Conservation (phyloP, 495 filamentous ascomycete species). For the Evernia prunastri region DNA sequence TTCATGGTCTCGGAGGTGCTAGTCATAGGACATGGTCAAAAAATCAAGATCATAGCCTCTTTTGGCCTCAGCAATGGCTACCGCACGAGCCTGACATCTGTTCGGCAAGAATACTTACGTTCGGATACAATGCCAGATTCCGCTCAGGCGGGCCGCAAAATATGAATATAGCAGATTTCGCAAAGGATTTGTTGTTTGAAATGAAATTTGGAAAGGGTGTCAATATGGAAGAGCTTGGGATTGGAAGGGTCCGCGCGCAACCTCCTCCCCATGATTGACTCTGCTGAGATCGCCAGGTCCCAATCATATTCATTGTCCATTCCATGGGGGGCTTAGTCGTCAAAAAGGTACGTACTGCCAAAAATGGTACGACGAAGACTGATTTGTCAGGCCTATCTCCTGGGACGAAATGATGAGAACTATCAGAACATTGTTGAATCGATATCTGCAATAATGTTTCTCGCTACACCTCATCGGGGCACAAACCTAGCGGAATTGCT, state of each 20-base stretch:
- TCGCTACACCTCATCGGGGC: conserved; percentile 47
- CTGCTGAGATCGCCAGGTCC: conserved; percentile 18
- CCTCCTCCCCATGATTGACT: background rate
- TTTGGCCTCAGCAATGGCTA: conserved; percentile 34
- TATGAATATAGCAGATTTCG: conserved; percentile 33
- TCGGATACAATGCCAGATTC: conserved; percentile 37
- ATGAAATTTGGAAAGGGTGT: conserved; percentile 30
- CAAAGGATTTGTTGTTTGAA: conserved; percentile 33
- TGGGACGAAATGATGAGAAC: conserved; percentile 34
- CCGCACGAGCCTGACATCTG: conserved; percentile 33
- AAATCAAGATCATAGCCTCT: conserved; percentile 27
- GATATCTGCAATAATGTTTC: conserved; percentile 39
- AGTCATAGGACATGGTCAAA: conserved; percentile 34
- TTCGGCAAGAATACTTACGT: conserved; percentile 32
- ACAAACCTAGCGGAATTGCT: conserved; percentile 37
- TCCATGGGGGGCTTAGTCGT: conserved; percentile 44
- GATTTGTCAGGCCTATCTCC: conserved; percentile 30
- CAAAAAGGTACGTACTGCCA: conserved; percentile 36
- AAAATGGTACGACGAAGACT: background rate
- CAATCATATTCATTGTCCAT: conserved; percentile 40
- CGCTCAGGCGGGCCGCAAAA: conserved; percentile 13
- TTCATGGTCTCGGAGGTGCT: conserved; percentile 36
- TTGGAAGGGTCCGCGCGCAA: conserved; percentile 21
- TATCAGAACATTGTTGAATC: conserved; percentile 34
- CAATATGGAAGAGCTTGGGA: conserved; percentile 16